These are phyloP conservation scores for Penicillium desertorum DNA, from an alignment of 495 filamentous ascomycete genomes.

Conservation along the genomic window DNA sequence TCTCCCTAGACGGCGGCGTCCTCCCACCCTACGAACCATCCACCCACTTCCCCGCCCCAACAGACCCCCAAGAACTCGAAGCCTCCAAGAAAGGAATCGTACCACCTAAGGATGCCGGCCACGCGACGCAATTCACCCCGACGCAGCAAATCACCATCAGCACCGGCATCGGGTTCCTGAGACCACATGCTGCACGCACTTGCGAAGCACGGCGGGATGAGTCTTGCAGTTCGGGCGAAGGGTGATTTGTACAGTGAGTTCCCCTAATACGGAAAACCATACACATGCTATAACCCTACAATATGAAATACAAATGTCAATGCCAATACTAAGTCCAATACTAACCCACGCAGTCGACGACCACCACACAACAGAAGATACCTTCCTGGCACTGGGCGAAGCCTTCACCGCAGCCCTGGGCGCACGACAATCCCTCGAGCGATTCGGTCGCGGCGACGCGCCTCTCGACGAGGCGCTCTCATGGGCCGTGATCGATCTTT, in stretches of 20 bases:
- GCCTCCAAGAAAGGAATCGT: conserved; percentile 72
- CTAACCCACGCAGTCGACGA: conserved; percentile 73
- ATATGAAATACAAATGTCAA: background rate
- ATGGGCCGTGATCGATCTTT: conserved; percentile 91
- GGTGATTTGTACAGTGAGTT: conserved; percentile 86
- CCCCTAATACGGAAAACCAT: background rate
- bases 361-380: conserved; percentile 97
- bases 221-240: conserved; percentile 72
- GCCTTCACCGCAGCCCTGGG: conserved; percentile 80
- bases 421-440: conserved; percentile 72
- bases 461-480: conserved; percentile 95
- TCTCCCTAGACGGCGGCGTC: conserved; percentile 86
- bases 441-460: conserved; percentile 87
- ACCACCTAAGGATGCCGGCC: conserved; percentile 72
- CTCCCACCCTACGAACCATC: conserved; percentile 61
- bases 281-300: background rate
- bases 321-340: background rate
- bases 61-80: conserved; percentile 40
- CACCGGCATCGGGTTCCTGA: conserved; percentile 96
- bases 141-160: conserved; percentile 83
- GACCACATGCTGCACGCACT: conserved; percentile 99
- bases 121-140: conserved; percentile 78
- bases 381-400: conserved; percentile 82
- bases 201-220: conserved; percentile 94
- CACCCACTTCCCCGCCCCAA: conserved; percentile 40